Evolutionary conservation across 2,329 filamentous ascomycete genomes (phyloP), one percentile per base, ranked within the genome.

Genomic region (Botryosphaeria agaves): DNA sequence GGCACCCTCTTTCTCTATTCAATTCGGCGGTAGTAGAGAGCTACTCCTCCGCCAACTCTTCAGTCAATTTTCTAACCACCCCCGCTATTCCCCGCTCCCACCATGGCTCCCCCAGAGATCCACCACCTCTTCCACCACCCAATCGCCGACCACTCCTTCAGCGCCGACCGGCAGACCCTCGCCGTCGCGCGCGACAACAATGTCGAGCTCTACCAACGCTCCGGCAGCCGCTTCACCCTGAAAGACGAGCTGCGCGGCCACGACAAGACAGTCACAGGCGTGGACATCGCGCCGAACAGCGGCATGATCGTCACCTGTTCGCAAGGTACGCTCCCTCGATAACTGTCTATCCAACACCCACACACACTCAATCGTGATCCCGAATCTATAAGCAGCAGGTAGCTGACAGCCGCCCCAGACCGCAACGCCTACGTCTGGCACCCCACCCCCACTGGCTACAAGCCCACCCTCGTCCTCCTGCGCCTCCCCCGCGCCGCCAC

Each of bases 11-110:
- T n/a, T n/a, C n/a, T n/a, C n/a, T n/a, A n/a, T n/a, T n/a, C n/a
- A n/a, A n/a, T n/a, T n/a, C n/a, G n/a, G 63, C 71, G 80, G 69
- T 89, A 94, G 89, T 95, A 77, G 89, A 95, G 89, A 92, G 83
- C 72, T 26, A 47, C 35, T 47, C 47, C 43, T n/a, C n/a, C n/a
- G n/a, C n/a, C n/a, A n/a, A n/a, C n/a, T n/a, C n/a, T n/a, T n/a
- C n/a, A n/a, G n/a, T n/a, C n/a, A n/a, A n/a, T n/a, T n/a, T 81
- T 64, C n/a, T n/a, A n/a, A n/a, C n/a, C n/a, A n/a, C n/a, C n/a
- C n/a, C n/a, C n/a, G n/a, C n/a, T n/a, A n/a, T 82, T 91, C 83
- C 82, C 89, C 83, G 80, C 76, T 32, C 30, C 29, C 34, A 66
- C 31, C 36, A 95, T 95, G 87, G 66, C 81, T 32, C 55, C 76